phyloP scores from a whole-genome alignment of 768 basidiomycete genomes.

The Tricholoma flavovirens region DNA sequence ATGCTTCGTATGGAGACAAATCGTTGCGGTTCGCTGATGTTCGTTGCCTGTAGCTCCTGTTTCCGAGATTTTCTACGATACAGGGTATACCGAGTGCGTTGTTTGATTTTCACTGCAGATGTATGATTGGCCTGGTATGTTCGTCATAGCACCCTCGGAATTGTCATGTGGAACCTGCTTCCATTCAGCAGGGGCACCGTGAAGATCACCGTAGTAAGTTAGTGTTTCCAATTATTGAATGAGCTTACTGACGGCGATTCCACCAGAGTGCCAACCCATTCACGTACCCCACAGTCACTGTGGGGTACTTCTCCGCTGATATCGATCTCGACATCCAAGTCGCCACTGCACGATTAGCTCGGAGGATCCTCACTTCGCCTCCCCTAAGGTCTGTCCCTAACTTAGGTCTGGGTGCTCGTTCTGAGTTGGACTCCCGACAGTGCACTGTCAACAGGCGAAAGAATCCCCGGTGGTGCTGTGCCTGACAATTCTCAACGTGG shows the following conservation, averaged over 20 bases:
- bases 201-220: conserved; percentile 37
- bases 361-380: conserved; percentile 34
- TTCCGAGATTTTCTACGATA: conserved; percentile 42
- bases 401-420: conserved; percentile 5
- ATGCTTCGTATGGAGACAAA: not conserved
- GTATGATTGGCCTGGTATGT: too few relatives aligned
- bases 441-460: conserved; percentile 37
- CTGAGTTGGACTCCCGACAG: not conserved
- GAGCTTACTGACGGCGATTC: too few relatives aligned
- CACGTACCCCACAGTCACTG: conserved; percentile 38
- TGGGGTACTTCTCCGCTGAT: conserved; percentile 46
- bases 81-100: conserved; percentile 40
- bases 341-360: conserved; percentile 39
- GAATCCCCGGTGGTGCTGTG: conserved; percentile 33
- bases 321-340: conserved; percentile 47
- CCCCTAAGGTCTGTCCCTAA: conserved; percentile 33
- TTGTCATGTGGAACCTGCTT: conserved; percentile 48
- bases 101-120: not conserved
- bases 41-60: conserved; percentile 32
- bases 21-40: not conserved
- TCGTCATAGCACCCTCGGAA: conserved; percentile 33
- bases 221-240: not conserved
- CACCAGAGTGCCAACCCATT: conserved; percentile 42
- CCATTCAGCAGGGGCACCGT: conserved; percentile 52
- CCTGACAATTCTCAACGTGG: conserved; percentile 41